These are phyloP conservation scores for Fusarium torulosum DNA, from an alignment of 2,329 filamentous ascomycete species.

Conservation along the genomic window DNA sequence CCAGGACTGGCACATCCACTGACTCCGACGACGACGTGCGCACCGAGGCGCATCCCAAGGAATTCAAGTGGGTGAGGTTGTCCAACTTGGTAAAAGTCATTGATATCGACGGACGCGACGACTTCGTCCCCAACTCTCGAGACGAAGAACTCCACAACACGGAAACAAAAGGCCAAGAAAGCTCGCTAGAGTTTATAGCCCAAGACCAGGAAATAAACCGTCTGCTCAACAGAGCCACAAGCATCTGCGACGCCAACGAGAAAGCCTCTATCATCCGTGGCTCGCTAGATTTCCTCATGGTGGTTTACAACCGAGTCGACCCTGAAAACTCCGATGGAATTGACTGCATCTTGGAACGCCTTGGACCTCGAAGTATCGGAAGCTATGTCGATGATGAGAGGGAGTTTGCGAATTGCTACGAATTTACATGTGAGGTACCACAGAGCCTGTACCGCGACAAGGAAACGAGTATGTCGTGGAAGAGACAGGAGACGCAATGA, in stretches of 20 bases:
- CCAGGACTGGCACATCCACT: too few species aligned
- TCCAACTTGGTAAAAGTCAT: too few species aligned
- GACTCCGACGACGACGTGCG: too few species aligned
- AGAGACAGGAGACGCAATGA: too few species aligned
- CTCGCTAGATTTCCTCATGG: slow-evolving; percentile 20
- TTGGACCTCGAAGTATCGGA: background rate
- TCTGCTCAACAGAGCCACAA: too few species aligned
- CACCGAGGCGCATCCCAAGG: too few species aligned
- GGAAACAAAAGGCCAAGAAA: too few species aligned
- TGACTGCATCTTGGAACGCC: background rate
- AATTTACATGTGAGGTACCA: background rate
- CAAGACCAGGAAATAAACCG: background rate
- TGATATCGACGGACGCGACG: too few species aligned
- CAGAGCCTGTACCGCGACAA: slow-evolving; percentile 5
- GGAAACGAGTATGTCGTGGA: slow-evolving; percentile 19
- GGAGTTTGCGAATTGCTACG: background rate
- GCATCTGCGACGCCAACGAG: background rate
- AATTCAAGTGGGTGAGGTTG: too few species aligned
- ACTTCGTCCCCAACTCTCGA: too few species aligned
- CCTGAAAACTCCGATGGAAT: background rate
- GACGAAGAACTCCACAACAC: too few species aligned
- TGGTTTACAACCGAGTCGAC: background rate
- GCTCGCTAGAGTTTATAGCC: too few species aligned
- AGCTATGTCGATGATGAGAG: slow-evolving; percentile 21
- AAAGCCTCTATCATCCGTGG: slow-evolving; percentile 4